These are phyloP conservation scores for Parafenestella ontariensis DNA, from an alignment of 2,329 filamentous ascomycete genomes.

Conservation along the genomic window DNA sequence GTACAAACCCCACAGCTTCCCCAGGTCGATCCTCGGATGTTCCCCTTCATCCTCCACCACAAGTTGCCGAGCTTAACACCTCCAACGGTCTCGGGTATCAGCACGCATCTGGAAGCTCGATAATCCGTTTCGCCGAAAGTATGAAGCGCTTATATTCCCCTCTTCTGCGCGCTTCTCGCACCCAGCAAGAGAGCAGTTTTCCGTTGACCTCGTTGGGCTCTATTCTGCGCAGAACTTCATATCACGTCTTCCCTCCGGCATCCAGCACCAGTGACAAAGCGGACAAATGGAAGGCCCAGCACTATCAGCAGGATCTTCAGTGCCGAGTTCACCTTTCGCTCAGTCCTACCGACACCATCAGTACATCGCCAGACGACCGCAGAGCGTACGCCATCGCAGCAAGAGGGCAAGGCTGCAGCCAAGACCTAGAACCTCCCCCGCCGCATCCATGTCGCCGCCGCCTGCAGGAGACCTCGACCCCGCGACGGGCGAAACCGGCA, in stretches of 20 bases:
- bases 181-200: not conserved
- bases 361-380: slow-evolving; percentile 22
- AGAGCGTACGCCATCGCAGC: slow-evolving; percentile 37
- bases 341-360: slow-evolving; percentile 25
- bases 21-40: slow-evolving; percentile 30
- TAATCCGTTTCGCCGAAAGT: slow-evolving; percentile 25
- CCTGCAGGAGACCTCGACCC: slow-evolving; percentile 29
- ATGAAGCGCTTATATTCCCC: slow-evolving; percentile 26
- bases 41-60: slow-evolving; percentile 20
- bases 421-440: slow-evolving; percentile 31
- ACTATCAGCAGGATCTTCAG: slow-evolving; percentile 32
- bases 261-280: slow-evolving; percentile 40
- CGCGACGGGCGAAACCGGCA: slow-evolving; percentile 42
- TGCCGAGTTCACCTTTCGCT: slow-evolving; percentile 26
- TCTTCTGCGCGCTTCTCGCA: slow-evolving; percentile 1
- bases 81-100: slow-evolving; percentile 20
- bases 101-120: slow-evolving; percentile 7
- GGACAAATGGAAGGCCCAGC: slow-evolving; percentile 47
- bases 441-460: slow-evolving; percentile 40
- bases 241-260: slow-evolving; percentile 42
- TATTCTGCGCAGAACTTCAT: slow-evolving; percentile 48
- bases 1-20: slow-evolving; percentile 4
- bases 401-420: slow-evolving; percentile 48
- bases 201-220: slow-evolving; percentile 38
- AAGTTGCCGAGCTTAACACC: slow-evolving; percentile 41